phyloP scores from a whole-genome alignment of 257 asterid genomes.

The Haberlea rhodopensis region DNA sequence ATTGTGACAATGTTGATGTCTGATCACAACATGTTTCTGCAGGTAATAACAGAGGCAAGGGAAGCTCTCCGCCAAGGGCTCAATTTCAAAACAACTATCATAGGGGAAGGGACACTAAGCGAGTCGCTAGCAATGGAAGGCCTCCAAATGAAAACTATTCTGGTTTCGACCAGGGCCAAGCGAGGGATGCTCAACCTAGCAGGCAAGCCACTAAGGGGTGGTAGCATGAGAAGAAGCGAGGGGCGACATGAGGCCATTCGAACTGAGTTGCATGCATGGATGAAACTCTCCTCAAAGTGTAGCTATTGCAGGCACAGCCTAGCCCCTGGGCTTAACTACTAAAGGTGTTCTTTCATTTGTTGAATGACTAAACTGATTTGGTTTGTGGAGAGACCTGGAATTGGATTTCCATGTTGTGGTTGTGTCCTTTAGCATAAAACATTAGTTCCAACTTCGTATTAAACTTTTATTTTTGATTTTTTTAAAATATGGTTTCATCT shows the following conservation, averaged over 20 bases:
- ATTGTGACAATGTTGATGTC: not conserved
- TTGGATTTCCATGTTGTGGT: no score
- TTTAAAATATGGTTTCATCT: no score
- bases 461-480: no score
- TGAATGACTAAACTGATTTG: no score
- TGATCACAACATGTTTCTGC: slow-evolving; percentile 6
- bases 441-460: no score
- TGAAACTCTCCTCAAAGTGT: not conserved
- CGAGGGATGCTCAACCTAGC: slow-evolving; percentile 16
- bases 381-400: no score
- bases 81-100: slow-evolving; percentile 21
- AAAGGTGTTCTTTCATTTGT: no score
- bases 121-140: slow-evolving; percentile 11
- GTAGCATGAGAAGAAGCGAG: slow-evolving; percentile 1
- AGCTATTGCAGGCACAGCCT: no score
- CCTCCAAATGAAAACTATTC: not conserved
- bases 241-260: not conserved
- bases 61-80: slow-evolving; percentile 33
- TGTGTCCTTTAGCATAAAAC: no score
- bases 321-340: no score
- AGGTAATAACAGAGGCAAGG: slow-evolving; percentile 29
- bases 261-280: not conserved
- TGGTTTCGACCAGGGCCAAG: not conserved
- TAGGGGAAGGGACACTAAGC: slow-evolving; percentile 25
- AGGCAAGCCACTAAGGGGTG: slow-evolving; percentile 11